Percentiles rank a stretch among this genome's conserved stretches.
These are phyloP conservation scores for Rhododendron griersonianum DNA, from an alignment of 148 eudicot species.

Conservation along the genomic window DNA sequence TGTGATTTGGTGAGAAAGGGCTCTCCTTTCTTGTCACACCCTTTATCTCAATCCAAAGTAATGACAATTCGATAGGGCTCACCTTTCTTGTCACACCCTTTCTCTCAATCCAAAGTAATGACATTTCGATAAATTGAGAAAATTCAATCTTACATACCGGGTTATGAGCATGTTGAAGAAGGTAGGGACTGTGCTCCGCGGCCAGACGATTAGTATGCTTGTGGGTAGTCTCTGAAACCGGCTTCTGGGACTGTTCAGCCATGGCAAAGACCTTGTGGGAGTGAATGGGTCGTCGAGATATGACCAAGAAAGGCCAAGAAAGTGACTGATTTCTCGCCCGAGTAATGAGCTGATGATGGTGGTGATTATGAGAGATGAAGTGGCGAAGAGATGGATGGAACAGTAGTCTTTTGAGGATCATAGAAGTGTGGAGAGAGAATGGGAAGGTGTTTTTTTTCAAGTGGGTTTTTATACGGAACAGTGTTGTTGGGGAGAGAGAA, in stretches of 20 bases:
- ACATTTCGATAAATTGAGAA: neutral
- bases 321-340: neutral
- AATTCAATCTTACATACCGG: slow-evolving; percentile 42
- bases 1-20: too few relatives aligned
- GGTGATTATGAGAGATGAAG: neutral
- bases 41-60: too few relatives aligned
- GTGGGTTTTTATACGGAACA: neutral
- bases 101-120: neutral
- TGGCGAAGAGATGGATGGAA: slow-evolving; percentile 26
- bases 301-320: slow-evolving; percentile 15
- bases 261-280: slow-evolving; percentile 38
- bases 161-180: slow-evolving; percentile 97
- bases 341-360: neutral
- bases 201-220: slow-evolving; percentile 70
- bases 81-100: too few relatives aligned
- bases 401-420: slow-evolving; percentile 26
- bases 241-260: slow-evolving; percentile 42
- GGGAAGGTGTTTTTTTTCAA: too few relatives aligned
- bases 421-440: neutral
- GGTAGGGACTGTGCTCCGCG: slow-evolving; percentile 92
- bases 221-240: slow-evolving; percentile 14
- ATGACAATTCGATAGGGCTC: too few relatives aligned
- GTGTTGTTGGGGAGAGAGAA: neutral
- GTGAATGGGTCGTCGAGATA: slow-evolving; percentile 25
- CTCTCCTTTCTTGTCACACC: too few relatives aligned